Base-by-base conservation (phyloP, 768 basidiomycete genomes). In the Coprinopsis strossmayeri region DNA sequence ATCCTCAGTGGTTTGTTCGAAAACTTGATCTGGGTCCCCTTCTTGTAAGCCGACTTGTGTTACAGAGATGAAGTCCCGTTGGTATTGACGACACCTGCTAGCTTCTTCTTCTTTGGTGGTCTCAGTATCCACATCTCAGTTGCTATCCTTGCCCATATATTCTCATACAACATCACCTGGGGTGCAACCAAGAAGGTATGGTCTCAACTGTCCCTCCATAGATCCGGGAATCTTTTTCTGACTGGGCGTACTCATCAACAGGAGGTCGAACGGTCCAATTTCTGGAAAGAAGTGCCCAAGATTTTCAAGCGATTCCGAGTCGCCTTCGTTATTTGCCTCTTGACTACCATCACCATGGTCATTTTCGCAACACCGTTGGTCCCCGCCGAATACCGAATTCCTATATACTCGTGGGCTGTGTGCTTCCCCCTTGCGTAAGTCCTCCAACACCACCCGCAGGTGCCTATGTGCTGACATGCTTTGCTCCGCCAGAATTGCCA, bases 211-310 rank as follows among this genome's bases (percentile, higher is more conserved):
- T n/a, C n/a, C 24, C 10, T 17, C 13, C 17, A 34, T 23, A 28
- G 42, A 37, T 15, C 12, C 13, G n/a, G n/a, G 23, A 24, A 34
- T 34, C 21, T 9, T 3, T 20, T 11, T 20, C 30, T 32, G 30
- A 32, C 30, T 32, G 15, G 15, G 30, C 30, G 7, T 47, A 12
- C 17, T 3, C 15, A n/a, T 21, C 3, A 46, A 34, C 78, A 91
- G 77, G 87, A 89, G 64, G 88, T 93, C 34, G 84, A 92, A 64
- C 74, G 79, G 41, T 88, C 86, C 3, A 93, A 92, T 61, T 92
- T 95, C 72, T 92, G 87, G 78, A 78, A 86, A 48, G 91, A 95
- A 63, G 81, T 92, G 11, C 92, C 92, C 1, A 78, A 79, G 49
- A 91, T 94, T 60, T 69, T 84, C 59, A 80, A 81, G 54, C 83